Base-by-base conservation (phyloP, 2,329 filamentous ascomycete species). In the Colletotrichum tamarilloi region DNA sequence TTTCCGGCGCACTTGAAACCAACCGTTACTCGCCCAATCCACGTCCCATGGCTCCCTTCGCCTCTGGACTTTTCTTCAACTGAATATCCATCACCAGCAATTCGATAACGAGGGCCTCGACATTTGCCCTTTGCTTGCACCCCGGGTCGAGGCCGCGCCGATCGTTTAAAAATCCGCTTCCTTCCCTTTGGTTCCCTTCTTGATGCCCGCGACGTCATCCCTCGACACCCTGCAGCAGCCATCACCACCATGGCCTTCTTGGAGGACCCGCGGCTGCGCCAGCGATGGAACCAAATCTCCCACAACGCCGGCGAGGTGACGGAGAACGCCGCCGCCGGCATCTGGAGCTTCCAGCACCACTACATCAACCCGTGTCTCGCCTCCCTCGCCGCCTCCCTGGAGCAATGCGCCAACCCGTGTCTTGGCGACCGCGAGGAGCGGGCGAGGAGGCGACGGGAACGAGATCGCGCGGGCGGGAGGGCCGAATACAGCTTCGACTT, bases 401-500 rank as follows among this genome's bases (percentile, higher is more conserved):
- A 93, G 72, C 92, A 92, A 80, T 95, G 95, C 77, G 91, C 92
- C 57, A 87, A 91, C 14, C 90, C 92, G 67, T 94, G 94, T 76
- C 83, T 92, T 46, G 93, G 94, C 67, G 91, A 91, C 78, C 90
- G 90, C 67, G 93, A 95, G 77, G 94, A 96, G 80, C 91, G 93
- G 72, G 85, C 91, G 62, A 91, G 94, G 35, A 91, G 94, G 69
- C 84, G 86, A 58, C 87, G 92, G 74, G 91, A 95, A 78, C 89
- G 93, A 57, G 88, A 89, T 24, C 85, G 88, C 9, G 84, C 86
- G 28, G 83, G 85, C 74, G 91, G 90, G 2, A 83, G 91, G 64
- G 93, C 95, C 32, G 95, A 98, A 83, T 90, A 93, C 78, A 95
- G 91, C 79, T 98, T 98, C 81, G 96, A 98, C 82, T 98, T 98